phyloP scores from a whole-genome alignment of 495 filamentous ascomycete species.

The Echria macrotheca region DNA sequence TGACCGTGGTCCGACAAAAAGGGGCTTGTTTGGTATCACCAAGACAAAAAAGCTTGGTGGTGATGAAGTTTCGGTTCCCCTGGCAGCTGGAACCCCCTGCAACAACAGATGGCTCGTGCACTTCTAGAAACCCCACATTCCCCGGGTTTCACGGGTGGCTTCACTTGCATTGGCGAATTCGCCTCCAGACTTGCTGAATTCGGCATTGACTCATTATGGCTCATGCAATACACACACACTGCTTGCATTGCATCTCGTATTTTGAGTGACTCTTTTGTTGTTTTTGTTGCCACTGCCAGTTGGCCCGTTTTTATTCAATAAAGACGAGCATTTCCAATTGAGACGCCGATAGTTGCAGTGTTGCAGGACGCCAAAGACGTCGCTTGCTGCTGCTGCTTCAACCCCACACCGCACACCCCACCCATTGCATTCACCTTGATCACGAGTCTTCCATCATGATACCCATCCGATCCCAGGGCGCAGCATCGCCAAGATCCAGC shows the following conservation, averaged over 20 bases:
- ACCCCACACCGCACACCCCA: not conserved
- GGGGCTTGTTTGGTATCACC: not conserved
- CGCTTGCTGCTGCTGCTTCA: too few species aligned
- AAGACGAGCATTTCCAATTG: too few species aligned
- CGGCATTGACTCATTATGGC: not conserved
- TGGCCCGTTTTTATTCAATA: too few species aligned
- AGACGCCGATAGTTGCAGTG: too few species aligned
- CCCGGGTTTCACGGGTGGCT: not conserved
- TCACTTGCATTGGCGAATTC: not conserved
- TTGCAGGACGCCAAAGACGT: too few species aligned
- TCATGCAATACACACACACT: not conserved
- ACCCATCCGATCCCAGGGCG: conserved; percentile 17
- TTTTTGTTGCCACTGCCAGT: not conserved
- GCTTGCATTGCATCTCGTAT: not conserved
- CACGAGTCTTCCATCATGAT: conserved; percentile 18
- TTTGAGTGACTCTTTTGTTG: not conserved
- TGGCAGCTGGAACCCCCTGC: too few species aligned
- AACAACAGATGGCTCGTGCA: not conserved
- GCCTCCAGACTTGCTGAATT: not conserved
- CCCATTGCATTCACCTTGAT: not conserved
- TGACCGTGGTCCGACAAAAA: too few species aligned
- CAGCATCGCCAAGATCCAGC: conserved; percentile 8
- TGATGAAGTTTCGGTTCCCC: not conserved
- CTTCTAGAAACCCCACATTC: not conserved
- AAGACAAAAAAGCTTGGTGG: not conserved